Evolutionary conservation across 2,329 filamentous ascomycete genomes (phyloP).

Genomic region (Botryotinia narcissicola): DNA sequence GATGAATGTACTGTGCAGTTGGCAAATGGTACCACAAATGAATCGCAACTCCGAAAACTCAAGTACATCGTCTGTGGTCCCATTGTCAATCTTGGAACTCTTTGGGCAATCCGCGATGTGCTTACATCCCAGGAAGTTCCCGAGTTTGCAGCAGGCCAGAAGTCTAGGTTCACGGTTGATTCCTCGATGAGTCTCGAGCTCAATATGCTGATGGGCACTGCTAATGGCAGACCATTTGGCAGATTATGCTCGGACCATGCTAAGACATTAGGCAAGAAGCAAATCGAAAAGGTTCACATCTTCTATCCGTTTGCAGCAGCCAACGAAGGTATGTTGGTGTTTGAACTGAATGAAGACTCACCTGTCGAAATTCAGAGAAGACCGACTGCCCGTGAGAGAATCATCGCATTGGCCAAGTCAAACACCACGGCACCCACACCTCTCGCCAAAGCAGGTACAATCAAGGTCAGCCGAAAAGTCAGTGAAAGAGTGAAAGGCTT

Average conservation of each 20-base stretch:
- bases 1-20: not conserved
- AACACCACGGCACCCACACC: not conserved
- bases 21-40: no score
- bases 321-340: not conserved
- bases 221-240: not conserved
- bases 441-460: not conserved
- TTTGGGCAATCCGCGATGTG: not conserved
- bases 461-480: not conserved
- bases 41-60: not conserved
- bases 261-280: not conserved
- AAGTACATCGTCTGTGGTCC: not conserved
- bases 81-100: not conserved
- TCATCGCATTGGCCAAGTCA: not conserved
- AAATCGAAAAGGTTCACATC: not conserved
- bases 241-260: conserved; percentile 3
- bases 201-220: not conserved
- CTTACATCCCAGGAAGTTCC: not conserved
- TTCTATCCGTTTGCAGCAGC: not conserved
- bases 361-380: not conserved
- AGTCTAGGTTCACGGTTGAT: not conserved
- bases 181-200: not conserved
- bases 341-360: not conserved
- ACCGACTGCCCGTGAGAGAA: not conserved
- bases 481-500: not conserved
- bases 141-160: no score